Base-by-base conservation (phyloP, 768 basidiomycete species). In the Calocybe cyanea region DNA sequence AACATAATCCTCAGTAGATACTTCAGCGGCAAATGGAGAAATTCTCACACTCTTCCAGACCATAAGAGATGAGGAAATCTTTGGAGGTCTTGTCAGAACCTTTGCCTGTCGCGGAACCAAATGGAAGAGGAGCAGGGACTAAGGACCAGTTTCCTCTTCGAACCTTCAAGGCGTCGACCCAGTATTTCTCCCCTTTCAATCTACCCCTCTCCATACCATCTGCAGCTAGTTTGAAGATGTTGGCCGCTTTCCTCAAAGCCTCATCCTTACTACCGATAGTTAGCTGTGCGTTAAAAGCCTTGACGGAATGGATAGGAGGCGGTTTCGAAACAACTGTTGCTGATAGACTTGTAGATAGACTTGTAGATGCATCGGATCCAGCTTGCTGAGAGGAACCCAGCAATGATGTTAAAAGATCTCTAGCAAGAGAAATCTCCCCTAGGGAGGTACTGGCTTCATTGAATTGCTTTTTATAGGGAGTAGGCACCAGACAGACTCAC, bases 251-350 rank as follows among this genome's bases (percentile, higher is more conserved):
- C 52, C 90, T 68, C 25, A 92, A 63, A 0, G 87, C 80, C 59
- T 84, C 81, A 48, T 92, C 90, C 63, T 92, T 92, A 24, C 84
- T 81, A 0, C 90, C 88, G 37, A 88, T 74, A 5, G 76, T 72
- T 5, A 89, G 63, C 49, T 87, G 87, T 0, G 82, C 68, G 61
- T 88, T 80, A 61, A 88, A 87, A 2, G 83, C 77, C 43, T 81
- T 77, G 1, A 89, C 76, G 0, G 87, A 87, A 6, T 67, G 54
- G 24, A 86, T 81, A 4, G 79, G 69, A n/a, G 78, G 58, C 15
- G 81, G 83, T 56, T 87, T 87, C 7, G 78, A 73, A 15, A 87
- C 81, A 9, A 76, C 60, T 7, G 84, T 83, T 3, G 85, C 78
- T 1, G 83, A 77, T 10, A 89, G 68, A n/a, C n/a, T n/a, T n/a